Evolutionary conservation across 2,329 filamentous ascomycete species (phyloP), one percentile per base, ranked within the genome.

Genomic region (Sporothrix pseudoabietina): DNA sequence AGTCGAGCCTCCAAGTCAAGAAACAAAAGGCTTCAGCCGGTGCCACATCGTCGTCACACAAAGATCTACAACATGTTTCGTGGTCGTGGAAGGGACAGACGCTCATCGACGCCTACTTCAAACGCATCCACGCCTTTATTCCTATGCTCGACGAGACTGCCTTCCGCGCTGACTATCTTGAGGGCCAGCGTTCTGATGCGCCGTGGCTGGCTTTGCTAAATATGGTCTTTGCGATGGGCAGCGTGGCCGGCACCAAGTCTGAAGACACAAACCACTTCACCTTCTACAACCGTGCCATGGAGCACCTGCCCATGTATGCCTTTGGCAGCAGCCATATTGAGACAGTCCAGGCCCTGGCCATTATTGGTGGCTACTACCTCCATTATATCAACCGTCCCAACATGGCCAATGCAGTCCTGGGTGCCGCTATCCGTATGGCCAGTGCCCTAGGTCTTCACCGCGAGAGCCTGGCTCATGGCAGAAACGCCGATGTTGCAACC

Each of bases 301-400:
- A 89, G 72, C 87, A 92, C 77, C 82, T 94, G 10, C 87, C 85
- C 8, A 84, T 94, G 75, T 90, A 91, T 75, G 88, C 88, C 2
- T 88, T 93, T 71, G 90, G 90, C 2, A 91, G 89, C 77, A 90
- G 90, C 61, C 89, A 91, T 77, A 83, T 94, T n/a, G 91, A 94
- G 79, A 91, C 88, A 0, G 85, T 94, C 2, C 91, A 94, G 78
- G 89, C 91, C 0, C 81, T 94, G 19, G 88, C 89, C 2, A 84
- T 94, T 35, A 89, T 93, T 77, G 91, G 91, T 55, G 92, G 92
- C 39, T 92, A 90, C 82, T 94, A 94, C 79, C 87, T 93, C 72
- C 92, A 94, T 80, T 94, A 94, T 78, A 88, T 92, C 77, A 93
- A 93, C 81, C 86, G 91, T 26, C 91, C 91, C 1, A 93, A 93